A percentile compares a stretch with the other conserved stretches of the same genome.
Evolutionary conservation across 2,329 filamentous ascomycete genomes (phyloP).

Genomic region (Ophiostoma australiae): DNA sequence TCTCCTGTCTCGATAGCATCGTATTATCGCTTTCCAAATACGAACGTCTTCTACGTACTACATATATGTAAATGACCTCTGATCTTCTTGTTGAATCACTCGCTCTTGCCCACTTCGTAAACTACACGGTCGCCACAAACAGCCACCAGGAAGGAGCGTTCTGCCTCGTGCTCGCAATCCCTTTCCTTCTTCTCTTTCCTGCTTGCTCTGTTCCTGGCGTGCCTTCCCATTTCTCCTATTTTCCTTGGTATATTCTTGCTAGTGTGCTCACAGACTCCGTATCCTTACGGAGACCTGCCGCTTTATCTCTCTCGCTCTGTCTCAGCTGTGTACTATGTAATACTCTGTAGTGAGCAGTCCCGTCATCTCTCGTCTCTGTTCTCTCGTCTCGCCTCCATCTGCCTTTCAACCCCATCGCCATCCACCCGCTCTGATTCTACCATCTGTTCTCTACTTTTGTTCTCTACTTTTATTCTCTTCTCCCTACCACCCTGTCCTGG

Average conservation of each 20-base stretch:
- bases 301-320: conserved; percentile 18
- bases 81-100: neutral
- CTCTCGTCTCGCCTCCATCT: neutral
- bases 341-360: neutral
- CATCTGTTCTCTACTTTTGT: neutral
- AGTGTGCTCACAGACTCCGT: conserved; percentile 9
- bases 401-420: neutral
- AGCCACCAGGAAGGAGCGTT: neutral
- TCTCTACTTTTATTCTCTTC: neutral
- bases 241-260: conserved; percentile 16
- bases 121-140: neutral
- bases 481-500: conserved; percentile 1
- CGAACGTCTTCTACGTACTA: neutral
- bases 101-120: neutral
- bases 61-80: neutral
- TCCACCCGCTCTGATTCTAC: neutral
- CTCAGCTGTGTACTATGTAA: conserved; percentile 19
- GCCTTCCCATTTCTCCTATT: conserved; percentile 15
- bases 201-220: neutral
- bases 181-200: conserved; percentile 10
- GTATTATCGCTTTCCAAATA: neutral
- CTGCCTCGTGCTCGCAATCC: neutral
- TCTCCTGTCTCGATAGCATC: neutral
- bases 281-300: neutral
- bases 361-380: neutral